Conservation (phyloP, 1,284 basidiomycete species). For the Hypsizygus ulmarius region DNA sequence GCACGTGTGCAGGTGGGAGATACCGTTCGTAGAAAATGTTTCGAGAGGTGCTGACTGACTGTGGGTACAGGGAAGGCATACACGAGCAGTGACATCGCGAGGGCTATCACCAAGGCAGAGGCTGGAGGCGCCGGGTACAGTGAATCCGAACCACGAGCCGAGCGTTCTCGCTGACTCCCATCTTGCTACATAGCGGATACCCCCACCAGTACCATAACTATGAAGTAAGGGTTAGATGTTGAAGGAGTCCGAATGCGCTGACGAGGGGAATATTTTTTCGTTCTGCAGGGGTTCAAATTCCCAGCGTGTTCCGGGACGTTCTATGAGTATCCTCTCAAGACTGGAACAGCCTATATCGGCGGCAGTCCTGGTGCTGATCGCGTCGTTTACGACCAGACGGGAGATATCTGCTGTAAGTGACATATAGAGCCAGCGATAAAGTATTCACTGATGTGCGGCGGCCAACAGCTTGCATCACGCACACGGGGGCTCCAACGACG, state of each 20-base stretch:
- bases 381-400: slow-evolving; percentile 35
- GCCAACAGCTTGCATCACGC: slow-evolving; percentile 34
- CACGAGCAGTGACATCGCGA: slow-evolving; percentile 18
- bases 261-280: background rate
- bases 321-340: slow-evolving; percentile 35
- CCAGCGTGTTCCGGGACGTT: slow-evolving; percentile 22
- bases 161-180: background rate
- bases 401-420: slow-evolving; percentile 34
- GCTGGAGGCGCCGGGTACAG: slow-evolving; percentile 21
- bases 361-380: slow-evolving; percentile 39
- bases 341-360: slow-evolving; percentile 18
- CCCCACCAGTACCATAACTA: slow-evolving; percentile 22
- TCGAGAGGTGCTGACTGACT: background rate
- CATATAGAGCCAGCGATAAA: background rate
- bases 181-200: slow-evolving; percentile 15
- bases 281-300: slow-evolving; percentile 19
- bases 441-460: background rate
- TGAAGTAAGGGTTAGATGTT: slow-evolving; percentile 14
- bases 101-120: slow-evolving; percentile 19
- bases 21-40: background rate
- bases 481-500: slow-evolving; percentile 32
- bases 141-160: background rate
- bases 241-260: background rate
- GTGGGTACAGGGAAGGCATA: slow-evolving; percentile 17
- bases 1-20: slow-evolving; percentile 20